Base-by-base conservation (phyloP, 2,329 filamentous ascomycete genomes). In the Trichoderma pleuroti region DNA sequence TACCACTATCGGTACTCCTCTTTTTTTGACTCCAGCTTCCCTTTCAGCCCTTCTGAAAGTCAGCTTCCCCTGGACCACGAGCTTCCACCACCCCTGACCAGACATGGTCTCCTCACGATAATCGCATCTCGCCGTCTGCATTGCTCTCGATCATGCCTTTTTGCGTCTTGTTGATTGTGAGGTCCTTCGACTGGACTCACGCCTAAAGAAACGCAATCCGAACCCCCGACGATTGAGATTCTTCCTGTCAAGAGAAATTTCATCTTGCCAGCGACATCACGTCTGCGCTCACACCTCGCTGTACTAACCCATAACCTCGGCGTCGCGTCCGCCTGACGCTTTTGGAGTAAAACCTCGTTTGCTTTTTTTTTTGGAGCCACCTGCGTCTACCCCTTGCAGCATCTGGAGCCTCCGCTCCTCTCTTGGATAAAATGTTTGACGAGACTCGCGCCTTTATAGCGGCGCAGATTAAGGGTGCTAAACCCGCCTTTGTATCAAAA, bases 401-500 rank as follows among this genome's bases (percentile, higher is more conserved):
- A 52, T 24, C 46, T 14, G 26, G 56, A 61, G 57, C 8, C 9
- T 52, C 39, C 26, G 64, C 39, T 42, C 52, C 60, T 60, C 54
- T 60, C 62, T 52, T 54, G 68, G 28, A 62, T 28, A 70, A 62
- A 62, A 81, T 80, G 79, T 78, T 84, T 71, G 75, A 79, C 71
- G 73, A 74, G 71, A 69, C 75, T 71, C 78, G 77, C 72, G 77
- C 77, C 73, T 78, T 73, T 61, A 34, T 82, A 54, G 81, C 81
- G 81, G 78, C 77, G 46, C 82, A 86, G 75, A 70, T 88, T 72
- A 82, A 81, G 78, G 79, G 82, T 71, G 76, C 87, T 73, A 87
- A 86, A 76, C 88, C 87, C 4, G 83, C 86, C 18, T 88, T 90
- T 73, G 75, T 89, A 32, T 85, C 86, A 67, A 88, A 85, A 76